These are phyloP conservation scores for Sporothrix euskadiensis DNA, from an alignment of 2,329 filamentous ascomycete genomes.

Conservation along the genomic window DNA sequence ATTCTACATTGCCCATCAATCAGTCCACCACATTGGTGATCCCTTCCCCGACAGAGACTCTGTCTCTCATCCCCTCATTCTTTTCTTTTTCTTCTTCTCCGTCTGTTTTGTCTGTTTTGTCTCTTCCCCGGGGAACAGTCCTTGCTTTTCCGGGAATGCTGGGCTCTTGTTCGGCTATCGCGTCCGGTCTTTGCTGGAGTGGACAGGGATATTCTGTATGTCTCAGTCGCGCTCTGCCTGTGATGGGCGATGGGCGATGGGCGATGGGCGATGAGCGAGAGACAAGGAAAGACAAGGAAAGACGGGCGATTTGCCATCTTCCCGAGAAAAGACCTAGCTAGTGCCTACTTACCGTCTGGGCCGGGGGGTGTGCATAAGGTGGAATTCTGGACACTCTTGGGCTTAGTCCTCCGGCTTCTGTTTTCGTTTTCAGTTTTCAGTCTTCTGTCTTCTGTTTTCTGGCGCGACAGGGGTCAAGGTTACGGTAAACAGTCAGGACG, in stretches of 20 bases:
- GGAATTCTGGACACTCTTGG: neutral
- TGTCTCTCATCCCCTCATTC: neutral
- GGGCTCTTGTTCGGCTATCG: slow-evolving; percentile 22
- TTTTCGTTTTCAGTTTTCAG: no score
- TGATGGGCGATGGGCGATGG: neutral
- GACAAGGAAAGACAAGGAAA: neutral
- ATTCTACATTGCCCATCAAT: neutral
- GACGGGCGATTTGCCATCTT: neutral
- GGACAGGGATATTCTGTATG: neutral
- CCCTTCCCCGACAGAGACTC: neutral
- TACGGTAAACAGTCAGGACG: neutral
- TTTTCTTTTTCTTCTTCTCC: neutral
- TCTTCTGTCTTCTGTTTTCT: no score
- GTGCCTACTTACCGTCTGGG: neutral
- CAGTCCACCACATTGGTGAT: neutral
- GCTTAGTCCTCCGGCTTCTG: neutral
- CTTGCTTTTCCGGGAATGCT: slow-evolving; percentile 23
- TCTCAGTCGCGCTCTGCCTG: neutral
- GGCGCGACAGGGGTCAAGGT: neutral
- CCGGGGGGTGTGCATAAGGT: slow-evolving; percentile 10
- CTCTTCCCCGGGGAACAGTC: neutral
- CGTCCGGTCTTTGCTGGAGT: neutral
- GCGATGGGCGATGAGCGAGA: neutral
- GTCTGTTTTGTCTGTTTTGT: neutral
- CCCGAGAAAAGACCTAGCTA: neutral